Base-by-base conservation (phyloP, 306 rosid genomes). In the Crotalaria pallida region DNA sequence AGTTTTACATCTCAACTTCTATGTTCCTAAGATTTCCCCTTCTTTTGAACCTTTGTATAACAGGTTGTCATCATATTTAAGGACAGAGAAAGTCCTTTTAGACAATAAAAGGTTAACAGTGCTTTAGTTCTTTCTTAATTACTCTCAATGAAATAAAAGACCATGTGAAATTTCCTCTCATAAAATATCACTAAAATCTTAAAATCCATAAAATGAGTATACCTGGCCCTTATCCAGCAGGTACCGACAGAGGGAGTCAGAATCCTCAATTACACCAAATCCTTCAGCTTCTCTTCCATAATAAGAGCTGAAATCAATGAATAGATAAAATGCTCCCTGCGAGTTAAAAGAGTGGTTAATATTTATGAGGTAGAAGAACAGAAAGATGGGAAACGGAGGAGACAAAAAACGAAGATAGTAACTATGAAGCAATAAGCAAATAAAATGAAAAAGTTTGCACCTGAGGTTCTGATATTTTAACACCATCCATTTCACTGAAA, bases 241-340 rank as follows among this genome's bases (percentile, higher is more conserved):
- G 63, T 91, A 95, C 36, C 91, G 76, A 70, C 97, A 95, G 9
- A 91, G 85, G 48, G 97, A 87, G 79, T 91, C 97, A 0, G 99
- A 95, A 71, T 86, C 67, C 65, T 87, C 83, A 60, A 95, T 83
- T 79, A 52, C 73, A 48, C 99, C 99, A 61, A 91, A 95, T 34
- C 97, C 99, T 80, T 89, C 91, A 71, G 60, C 96, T 80, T 84
- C 87, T 44, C 69, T 49, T 82, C 99, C 97, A 70, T 87, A 95
- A 83, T 83, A 95, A 76, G 78, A 73, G 86, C 97, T 95, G 75
- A 87, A 67, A 75, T 95, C 97, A 63, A 91, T 56, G 84, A 95
- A 95, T 53, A 95, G 89, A 84, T 95, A 91, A 79, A 95, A 95
- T 65, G 97, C 99, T 83, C 99, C 99, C 99, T 95, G 82, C 86